phyloP scores from a whole-genome alignment of 1,284 basidiomycete genomes.

The Singerocomus inundabilis region DNA sequence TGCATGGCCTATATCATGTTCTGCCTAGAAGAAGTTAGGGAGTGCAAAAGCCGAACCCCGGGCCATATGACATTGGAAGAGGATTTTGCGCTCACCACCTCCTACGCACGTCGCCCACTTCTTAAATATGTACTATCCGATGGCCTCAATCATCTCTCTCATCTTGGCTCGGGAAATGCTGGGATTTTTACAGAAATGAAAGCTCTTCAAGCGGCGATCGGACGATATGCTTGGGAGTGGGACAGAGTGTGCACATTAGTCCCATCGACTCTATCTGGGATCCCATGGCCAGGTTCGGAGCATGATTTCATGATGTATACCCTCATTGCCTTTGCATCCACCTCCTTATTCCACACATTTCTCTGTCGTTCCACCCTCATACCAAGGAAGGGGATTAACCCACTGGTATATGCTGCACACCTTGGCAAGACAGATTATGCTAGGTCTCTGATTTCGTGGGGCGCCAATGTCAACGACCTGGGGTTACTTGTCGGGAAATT shows the following conservation, averaged over 20 bases:
- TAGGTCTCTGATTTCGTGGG: background rate
- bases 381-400: background rate
- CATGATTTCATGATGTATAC: conserved; percentile 9
- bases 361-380: background rate
- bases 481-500: background rate
- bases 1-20: conserved; percentile 10
- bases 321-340: conserved; percentile 8
- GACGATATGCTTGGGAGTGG: conserved; percentile 1
- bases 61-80: background rate
- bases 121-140: conserved; percentile 7
- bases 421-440: conserved; percentile 1
- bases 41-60: background rate
- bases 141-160: conserved; percentile 7
- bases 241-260: background rate
- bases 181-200: conserved; percentile 1
- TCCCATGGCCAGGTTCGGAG: background rate
- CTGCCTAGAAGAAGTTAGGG: conserved; percentile 3
- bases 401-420: conserved; percentile 10
- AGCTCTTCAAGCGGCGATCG: background rate
- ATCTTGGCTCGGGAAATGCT: background rate
- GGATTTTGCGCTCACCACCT: background rate
- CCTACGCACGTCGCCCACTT: background rate
- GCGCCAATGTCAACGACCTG: background rate
- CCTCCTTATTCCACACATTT: background rate
- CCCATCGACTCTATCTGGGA: background rate